These are phyloP conservation scores for Trichosporon coremiiforme DNA, from an alignment of 1,284 basidiomycete species.

Conservation along the genomic window DNA sequence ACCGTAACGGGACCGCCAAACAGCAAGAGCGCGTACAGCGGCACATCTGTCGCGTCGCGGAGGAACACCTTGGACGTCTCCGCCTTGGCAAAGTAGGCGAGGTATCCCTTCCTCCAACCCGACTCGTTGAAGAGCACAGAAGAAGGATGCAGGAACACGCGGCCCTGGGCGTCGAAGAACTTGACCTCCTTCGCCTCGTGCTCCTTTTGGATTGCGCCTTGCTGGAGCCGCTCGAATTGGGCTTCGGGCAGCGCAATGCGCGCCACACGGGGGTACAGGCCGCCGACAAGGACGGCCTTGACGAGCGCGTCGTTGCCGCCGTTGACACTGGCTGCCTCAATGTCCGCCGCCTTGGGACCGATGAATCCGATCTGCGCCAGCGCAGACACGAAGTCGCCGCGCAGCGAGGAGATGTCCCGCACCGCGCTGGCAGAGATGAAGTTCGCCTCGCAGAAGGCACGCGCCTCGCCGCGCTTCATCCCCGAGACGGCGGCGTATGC, in stretches of 20 bases:
- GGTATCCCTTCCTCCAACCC: slow-evolving; percentile 74
- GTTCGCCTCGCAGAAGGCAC: slow-evolving; percentile 77
- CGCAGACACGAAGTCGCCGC: slow-evolving; percentile 73
- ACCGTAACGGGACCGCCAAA: slow-evolving; percentile 80
- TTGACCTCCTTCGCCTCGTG: slow-evolving; percentile 79
- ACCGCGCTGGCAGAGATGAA: slow-evolving; percentile 76
- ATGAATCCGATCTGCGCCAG: slow-evolving; percentile 76
- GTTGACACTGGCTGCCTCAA: slow-evolving; percentile 61
- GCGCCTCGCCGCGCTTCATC: slow-evolving; percentile 54
- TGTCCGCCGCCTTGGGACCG: slow-evolving; percentile 54
- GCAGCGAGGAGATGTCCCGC: slow-evolving; percentile 78
- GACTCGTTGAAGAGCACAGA: slow-evolving; percentile 76
- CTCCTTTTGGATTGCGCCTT: slow-evolving; percentile 76
- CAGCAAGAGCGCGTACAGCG: slow-evolving; percentile 77
- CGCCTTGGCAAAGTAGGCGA: slow-evolving; percentile 80
- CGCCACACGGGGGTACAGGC: slow-evolving; percentile 77
- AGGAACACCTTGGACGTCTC: slow-evolving; percentile 84
- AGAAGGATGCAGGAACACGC: slow-evolving; percentile 67
- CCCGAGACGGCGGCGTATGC: slow-evolving; percentile 72
- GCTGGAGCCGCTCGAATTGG: slow-evolving; percentile 78
- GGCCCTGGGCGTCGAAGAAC: slow-evolving; percentile 65
- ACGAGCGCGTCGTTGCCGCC: slow-evolving; percentile 69
- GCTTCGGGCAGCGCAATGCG: slow-evolving; percentile 73
- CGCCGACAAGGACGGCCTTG: slow-evolving; percentile 78
- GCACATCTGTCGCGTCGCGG: slow-evolving; percentile 85